Evolutionary conservation across 768 basidiomycete genomes (phyloP), one percentile per base, ranked within the genome.

Genomic region (Hygrophorus pudorinus): DNA sequence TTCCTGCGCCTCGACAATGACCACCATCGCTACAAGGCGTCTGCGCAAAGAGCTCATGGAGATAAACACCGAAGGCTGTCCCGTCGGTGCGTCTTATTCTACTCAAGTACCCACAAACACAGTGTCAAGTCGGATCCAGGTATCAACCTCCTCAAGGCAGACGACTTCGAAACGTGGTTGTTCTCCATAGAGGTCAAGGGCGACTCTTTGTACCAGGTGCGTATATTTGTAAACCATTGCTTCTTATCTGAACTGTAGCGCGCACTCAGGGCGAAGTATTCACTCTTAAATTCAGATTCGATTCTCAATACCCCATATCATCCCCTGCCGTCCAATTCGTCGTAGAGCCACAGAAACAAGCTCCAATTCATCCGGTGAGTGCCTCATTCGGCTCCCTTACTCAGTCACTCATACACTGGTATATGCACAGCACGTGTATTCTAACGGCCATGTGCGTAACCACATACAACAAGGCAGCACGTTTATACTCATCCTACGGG

Each of bases 311-410:
- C 61, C 90, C 90, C 0, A 92, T 93, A 53, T 82, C 85, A 9
- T 78, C 86, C 1, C 90, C 89, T 10, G 85, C 86, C 13, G 90
- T 93, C 14, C 83, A 85, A 54, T 93, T 92, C 56, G 77, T 89
- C 32, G 76, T 83, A 12, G 72, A 74, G 39, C 71, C 79, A 40
- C 69, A 68, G 30, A 70, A 69, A 50, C 65, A 79, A 55, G 71
- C 85, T n/a, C 88, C 87, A 9, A 56, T 80, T 16, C 89, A 91
- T 56, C 89, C 86, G 13, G 85, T 89, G 59, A 50, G 81, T 70
- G 21, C 33, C 24, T 28, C 28, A 24, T 8, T 31, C 29, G 18
- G 10, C 46, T 40, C 11, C 31, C 30, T 20, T n/a, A 27, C 38
- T 38, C 30, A 27, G 42, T 30, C 44, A 35, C 45, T 40, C 36